These are phyloP conservation scores for Striga asiatica DNA, from an alignment of 257 asterid genomes.

Conservation along the genomic window DNA sequence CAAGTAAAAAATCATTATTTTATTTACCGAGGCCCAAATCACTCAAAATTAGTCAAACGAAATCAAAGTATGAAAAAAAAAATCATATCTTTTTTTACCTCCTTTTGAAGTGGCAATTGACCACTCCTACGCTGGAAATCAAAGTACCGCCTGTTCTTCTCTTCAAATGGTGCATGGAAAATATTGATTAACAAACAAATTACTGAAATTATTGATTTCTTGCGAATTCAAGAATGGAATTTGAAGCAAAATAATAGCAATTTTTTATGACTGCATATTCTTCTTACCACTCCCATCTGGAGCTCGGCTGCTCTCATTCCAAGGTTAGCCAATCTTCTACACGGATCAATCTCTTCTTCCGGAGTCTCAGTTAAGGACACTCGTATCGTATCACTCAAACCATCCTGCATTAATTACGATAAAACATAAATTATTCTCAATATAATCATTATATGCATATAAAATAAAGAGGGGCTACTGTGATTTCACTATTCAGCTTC, in stretches of 20 bases:
- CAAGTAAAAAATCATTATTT: too few species aligned
- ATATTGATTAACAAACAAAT: conserved; percentile 11
- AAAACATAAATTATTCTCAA: too few species aligned
- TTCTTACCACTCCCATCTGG: conserved; percentile 95
- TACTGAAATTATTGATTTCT: too few species aligned
- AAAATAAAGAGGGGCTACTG: too few species aligned
- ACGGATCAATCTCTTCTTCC: conserved; percentile 91
- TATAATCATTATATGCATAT: too few species aligned
- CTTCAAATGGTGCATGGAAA: conserved; percentile 76
- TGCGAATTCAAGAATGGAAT: too few species aligned
- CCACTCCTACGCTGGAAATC: conserved; percentile 95
- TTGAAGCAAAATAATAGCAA: neutral
- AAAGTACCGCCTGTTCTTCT: conserved; percentile 76
- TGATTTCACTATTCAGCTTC: too few species aligned
- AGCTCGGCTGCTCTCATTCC: conserved; percentile 80
- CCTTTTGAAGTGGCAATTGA: conserved; percentile 78
- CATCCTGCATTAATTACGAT: conserved; percentile 53
- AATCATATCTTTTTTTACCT: too few species aligned
- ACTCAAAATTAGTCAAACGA: too few species aligned
- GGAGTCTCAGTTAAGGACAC: conserved; percentile 96
- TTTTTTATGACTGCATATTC: conserved; percentile 5
- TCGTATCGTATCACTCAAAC: conserved; percentile 90
- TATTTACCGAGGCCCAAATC: too few species aligned
- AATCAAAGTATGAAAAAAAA: too few species aligned
- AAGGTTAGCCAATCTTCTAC: conserved; percentile 90